Base-by-base conservation (phyloP, 2,329 filamentous ascomycete genomes). In the Claviceps purpurea region DNA sequence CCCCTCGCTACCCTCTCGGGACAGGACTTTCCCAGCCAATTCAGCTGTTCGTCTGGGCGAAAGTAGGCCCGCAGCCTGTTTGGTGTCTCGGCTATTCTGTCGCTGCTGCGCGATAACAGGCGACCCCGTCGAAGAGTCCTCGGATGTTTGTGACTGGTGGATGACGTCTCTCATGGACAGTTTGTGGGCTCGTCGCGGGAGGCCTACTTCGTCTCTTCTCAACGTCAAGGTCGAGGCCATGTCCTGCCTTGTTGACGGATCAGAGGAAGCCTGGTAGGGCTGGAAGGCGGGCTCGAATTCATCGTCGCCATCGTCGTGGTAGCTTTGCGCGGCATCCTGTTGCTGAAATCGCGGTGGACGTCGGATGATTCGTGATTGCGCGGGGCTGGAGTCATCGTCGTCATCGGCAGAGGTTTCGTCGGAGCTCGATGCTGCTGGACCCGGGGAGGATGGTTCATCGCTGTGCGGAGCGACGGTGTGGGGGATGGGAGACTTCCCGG, bases 1-100 rank as follows among this genome's bases (percentile, higher is more conserved):
- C 14, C 84, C 84, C 56, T 89, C 84, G 61, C 84, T 88, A 13
- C 79, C 79, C 56, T 85, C 81, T 13, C 75, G 73, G 1, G 76
- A 77, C 1, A 79, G 76, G 58, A 76, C 80, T 45, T 77, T 69
- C 26, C 74, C 74, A 2, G 76, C 71, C 48, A 83, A 61, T 60
- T 85, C 82, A 6, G 76, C 72, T 14, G 76, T 76, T 24, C 81
- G 75, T 22, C 76, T 75, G 1, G 82, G 81, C 43, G 74, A 80
- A n/a, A 79, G 63, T 3, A 77, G 76, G 1, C 73, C 74, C 1
- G 65, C 62, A 3, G 65, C 57, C 11, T 65, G 62, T 20, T 14
- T 11, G 51, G 62, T 59, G 40, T 70, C 66, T 34, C 66, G 63
- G n/a, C 60, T 55, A 30, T 63, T 57, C 47, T 58, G 52, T 50